Base-by-base conservation (phyloP, 495 filamentous ascomycete species). In the Pseudomonodictys pantanalensis region DNA sequence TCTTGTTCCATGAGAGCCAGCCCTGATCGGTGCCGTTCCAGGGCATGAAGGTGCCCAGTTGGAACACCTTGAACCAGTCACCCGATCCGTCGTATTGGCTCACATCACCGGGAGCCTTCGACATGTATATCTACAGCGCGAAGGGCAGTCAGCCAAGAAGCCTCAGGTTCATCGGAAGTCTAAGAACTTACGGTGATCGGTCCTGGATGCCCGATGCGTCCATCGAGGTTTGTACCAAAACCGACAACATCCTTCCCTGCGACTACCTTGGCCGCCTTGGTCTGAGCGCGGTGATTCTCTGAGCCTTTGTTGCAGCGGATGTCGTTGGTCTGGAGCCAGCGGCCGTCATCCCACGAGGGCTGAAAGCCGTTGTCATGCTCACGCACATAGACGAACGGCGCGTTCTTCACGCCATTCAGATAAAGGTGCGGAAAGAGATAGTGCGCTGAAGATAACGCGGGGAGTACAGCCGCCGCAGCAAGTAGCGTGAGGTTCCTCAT, bases 261-360 rank as follows among this genome's bases (percentile, higher is more conserved):
- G n/a, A 26, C 33, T 5, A 41, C 56, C 15, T 44, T 52, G 22
- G 44, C 47, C 8, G 24, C 33, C 17, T 60, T 23, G 18, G 47
- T 52, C 49, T 53, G 28, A 6, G 20, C 28, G 8, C 28, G 22
- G 24, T 25, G 33, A 32, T 25, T 20, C n/a, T 44, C 24, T 7
- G 56, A 48, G n/a, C 56, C 56, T 30, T 35, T 41, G 30, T 60
- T 52, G 56, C 56, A 60, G 15, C 56, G 56, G 11, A 60, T 12
- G 15, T 52, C 39, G 17, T 43, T 29, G 35, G 8, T 44, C 11
- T 44, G 11, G 7, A 44, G 41, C 8, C 8, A 44, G 7, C 12
- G 12, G 20, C 41, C 41, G 41, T 44, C 41, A 8, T 44, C 41
- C 41, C 41, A 44, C 11, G 41, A 44, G 7, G 41, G 41, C 12